Evolutionary conservation across 2,329 filamentous ascomycete species (phyloP).

Genomic region (Colletotrichum eremochloae): DNA sequence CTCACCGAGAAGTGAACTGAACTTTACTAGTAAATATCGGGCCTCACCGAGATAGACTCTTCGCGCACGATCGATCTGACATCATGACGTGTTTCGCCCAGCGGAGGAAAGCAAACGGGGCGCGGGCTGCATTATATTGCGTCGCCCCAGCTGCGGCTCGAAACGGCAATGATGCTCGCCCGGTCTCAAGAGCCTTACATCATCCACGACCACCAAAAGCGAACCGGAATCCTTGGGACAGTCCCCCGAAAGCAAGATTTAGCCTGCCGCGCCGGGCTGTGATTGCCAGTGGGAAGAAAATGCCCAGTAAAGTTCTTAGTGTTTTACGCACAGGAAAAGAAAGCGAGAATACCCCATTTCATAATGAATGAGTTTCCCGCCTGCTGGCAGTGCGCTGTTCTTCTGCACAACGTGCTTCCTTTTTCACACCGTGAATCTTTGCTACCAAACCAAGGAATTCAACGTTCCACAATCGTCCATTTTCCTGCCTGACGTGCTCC

Average conservation of each 20-base stretch:
- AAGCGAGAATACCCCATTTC: conserved; percentile 2
- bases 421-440: not conserved
- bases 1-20: not conserved
- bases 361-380: conserved; percentile 10
- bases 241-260: conserved; percentile 31
- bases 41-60: conserved; percentile 20
- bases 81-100: conserved; percentile 36
- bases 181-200: conserved; percentile 27
- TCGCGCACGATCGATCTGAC: conserved; percentile 24
- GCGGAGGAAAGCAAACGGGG: conserved; percentile 1
- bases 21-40: not conserved
- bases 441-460: conserved; percentile 8
- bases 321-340: not conserved
- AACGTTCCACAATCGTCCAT: conserved; percentile 7
- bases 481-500: not conserved
- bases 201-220: conserved; percentile 7
- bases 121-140: conserved; percentile 37
- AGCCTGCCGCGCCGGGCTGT: conserved; percentile 25
- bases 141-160: conserved; percentile 16
- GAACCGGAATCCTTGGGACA: not conserved
- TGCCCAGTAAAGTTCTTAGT: conserved; percentile 9
- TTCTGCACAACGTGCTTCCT: not conserved
- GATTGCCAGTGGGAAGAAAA: conserved; percentile 6
- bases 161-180: conserved; percentile 28
- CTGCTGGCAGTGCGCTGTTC: not conserved